Conservation (phyloP, 345 rosid genomes). For the Adansonia digitata region DNA sequence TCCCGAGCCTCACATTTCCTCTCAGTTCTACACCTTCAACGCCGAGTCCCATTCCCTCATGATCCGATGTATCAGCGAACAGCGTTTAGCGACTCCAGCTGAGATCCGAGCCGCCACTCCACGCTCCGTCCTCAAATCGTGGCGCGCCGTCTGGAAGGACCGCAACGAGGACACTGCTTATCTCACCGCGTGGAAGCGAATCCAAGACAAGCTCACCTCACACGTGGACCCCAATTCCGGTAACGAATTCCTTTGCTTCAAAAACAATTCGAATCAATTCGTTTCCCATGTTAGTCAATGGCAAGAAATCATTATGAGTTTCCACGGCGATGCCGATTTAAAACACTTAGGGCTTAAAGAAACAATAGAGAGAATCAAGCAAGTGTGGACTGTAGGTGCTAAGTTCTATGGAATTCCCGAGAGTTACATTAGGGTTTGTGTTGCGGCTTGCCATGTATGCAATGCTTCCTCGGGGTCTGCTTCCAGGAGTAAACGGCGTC, state of each 20-base stretch:
- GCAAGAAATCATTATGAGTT: slow-evolving; percentile 93
- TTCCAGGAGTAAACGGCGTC: slow-evolving; percentile 70
- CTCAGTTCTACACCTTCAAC: slow-evolving; percentile 97
- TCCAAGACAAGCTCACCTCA: slow-evolving; percentile 86
- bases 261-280: slow-evolving; percentile 79
- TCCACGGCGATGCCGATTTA: slow-evolving; percentile 90
- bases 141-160: slow-evolving; percentile 99
- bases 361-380: slow-evolving; percentile 90
- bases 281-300: slow-evolving; percentile 88
- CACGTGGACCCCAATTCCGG: slow-evolving; percentile 67
- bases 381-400: slow-evolving; percentile 96
- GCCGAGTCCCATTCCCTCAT: slow-evolving; percentile 88
- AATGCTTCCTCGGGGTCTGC: slow-evolving; percentile 69
- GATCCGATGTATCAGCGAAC: slow-evolving; percentile 88
- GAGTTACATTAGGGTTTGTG: slow-evolving; percentile 97
- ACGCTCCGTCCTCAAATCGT: slow-evolving; percentile 67
- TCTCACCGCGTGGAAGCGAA: slow-evolving; percentile 95
- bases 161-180: slow-evolving; percentile 97
- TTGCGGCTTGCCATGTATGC: slow-evolving; percentile 78
- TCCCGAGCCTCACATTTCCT: slow-evolving; percentile 83
- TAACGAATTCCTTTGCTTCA: slow-evolving; percentile 83
- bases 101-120: slow-evolving; percentile 98
- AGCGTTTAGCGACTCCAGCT: slow-evolving; percentile 71
- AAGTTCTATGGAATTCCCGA: slow-evolving; percentile 95
- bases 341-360: slow-evolving; percentile 83